Conservation (phyloP, 306 rosid species). For the Urtica urens region DNA sequence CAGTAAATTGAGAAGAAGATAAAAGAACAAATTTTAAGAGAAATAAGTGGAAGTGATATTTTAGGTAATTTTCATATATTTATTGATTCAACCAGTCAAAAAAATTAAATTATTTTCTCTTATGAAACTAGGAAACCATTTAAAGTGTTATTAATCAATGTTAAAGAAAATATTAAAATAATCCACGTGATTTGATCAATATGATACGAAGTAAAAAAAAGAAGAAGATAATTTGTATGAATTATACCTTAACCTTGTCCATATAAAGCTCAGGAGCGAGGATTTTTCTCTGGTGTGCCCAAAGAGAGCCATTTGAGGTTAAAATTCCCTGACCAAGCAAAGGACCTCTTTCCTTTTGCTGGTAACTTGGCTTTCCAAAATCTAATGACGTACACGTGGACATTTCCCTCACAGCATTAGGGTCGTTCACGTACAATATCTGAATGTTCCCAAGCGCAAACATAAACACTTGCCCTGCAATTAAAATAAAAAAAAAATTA, state of each 20-base stretch:
- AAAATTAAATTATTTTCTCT: no score
- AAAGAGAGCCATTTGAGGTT: constrained; percentile 25
- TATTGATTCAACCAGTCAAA: no score
- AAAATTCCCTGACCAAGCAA: constrained; percentile 34
- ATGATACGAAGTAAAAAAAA: neutral
- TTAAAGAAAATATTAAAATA: no score
- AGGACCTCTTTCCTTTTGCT: constrained; percentile 20
- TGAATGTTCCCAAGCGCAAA: constrained; percentile 35
- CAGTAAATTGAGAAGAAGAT: no score
- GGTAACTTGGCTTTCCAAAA: constrained; percentile 30
- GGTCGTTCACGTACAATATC: constrained; percentile 19
- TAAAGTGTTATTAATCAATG: no score
- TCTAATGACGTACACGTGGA: constrained; percentile 27
- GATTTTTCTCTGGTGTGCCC: constrained; percentile 33
- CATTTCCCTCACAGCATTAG: constrained; percentile 21
- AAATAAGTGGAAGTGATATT: no score
- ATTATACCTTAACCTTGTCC: constrained; percentile 37
- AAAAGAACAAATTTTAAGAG: no score
- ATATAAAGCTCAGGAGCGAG: constrained; percentile 33
- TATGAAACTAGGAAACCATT: no score
- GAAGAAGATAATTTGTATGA: neutral
- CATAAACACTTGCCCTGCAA: constrained; percentile 21
- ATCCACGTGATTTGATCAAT: no score
- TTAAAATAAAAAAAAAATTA: neutral
- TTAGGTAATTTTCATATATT: no score